Evolutionary conservation across 257 asterid genomes (phyloP), one percentile per base, ranked within the genome.

Genomic region (Henckelia pumila): DNA sequence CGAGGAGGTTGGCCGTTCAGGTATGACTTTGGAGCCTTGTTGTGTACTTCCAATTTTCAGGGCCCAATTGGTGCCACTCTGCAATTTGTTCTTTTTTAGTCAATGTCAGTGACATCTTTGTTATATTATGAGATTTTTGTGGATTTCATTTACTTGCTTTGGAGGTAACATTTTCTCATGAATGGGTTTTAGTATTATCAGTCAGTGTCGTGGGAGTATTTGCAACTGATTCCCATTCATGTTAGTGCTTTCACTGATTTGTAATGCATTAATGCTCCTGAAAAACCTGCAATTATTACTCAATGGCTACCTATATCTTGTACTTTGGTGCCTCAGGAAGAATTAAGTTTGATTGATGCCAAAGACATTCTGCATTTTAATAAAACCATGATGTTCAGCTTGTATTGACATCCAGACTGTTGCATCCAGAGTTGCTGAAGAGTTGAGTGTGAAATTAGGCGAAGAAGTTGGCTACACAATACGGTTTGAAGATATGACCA

Each of bases 1-100:
- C 97, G 0, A 84, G 99, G 75, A 93, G 99, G 59, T 80, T 94
- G 82, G 99, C 99, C 23, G 99, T 94, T 67, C 99, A 93, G 97
- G 97, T 87, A 70, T 61, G 24, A 49, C 16, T 5, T 21, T 65
- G 61, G 47, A 44, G 26, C 30, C 13, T 60, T 11, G 0, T 17
- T 16, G 20, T 28, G 37, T 22, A 9, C 21, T 17, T 28, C 24
- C 22, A n/a, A 16, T 16, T 16, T 29, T 21, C 32, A 5, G 7
- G 53, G 0, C 8, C 53, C 19, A 16, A 16, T 44, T 44, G n/a
- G n/a, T 2, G 50, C 1, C 50, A 11, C 50, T 40, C 50, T 11
- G 50, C n/a, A 11, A 1, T 40, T 44, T 14, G 0, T 44, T 44
- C 0, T 44, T 44, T 24, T 52, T 50, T 14, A 9, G 58, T 49